Evolutionary conservation across 495 filamentous ascomycete genomes (phyloP).

Genomic region (Umbilicaria muhlenbergii): DNA sequence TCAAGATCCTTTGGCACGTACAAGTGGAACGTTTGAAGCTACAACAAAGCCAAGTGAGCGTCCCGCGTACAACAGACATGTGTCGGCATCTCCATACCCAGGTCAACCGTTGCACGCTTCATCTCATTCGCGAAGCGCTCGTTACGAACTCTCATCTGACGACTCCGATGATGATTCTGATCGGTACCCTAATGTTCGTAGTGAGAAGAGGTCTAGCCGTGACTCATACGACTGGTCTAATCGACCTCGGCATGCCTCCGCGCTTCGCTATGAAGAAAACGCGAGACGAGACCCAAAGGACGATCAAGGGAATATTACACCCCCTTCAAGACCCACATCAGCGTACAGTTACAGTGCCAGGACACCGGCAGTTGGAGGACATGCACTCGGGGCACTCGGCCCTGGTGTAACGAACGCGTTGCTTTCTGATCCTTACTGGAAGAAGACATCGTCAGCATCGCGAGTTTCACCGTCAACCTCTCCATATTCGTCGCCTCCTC

Average conservation of each 20-base stretch:
- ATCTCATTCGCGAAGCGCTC: not conserved
- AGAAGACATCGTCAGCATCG: slow-evolving; percentile 7
- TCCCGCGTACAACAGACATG: too few relatives aligned
- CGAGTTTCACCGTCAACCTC: slow-evolving; percentile 6
- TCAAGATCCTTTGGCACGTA: too few relatives aligned
- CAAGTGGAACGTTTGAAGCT: too few relatives aligned
- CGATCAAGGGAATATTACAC: not conserved
- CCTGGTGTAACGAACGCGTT: slow-evolving; percentile 1
- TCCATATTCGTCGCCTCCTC: slow-evolving; percentile 10
- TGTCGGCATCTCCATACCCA: too few relatives aligned
- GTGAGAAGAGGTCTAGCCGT: too few relatives aligned
- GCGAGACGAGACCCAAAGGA: too few relatives aligned
- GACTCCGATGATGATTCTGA: slow-evolving; percentile 1
- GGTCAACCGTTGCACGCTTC: too few relatives aligned
- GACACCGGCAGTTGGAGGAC: not conserved
- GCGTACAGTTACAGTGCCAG: not conserved
- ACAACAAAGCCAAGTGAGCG: not conserved
- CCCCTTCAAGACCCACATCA: not conserved
- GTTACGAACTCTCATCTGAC: slow-evolving; percentile 1
- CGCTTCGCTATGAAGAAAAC: too few relatives aligned
- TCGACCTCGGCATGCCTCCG: too few relatives aligned
- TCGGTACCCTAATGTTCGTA: not conserved
- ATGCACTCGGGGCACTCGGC: too few relatives aligned
- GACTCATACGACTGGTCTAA: too few relatives aligned
- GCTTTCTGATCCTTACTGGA: slow-evolving; percentile 1